Evolutionary conservation across 306 rosid species (phyloP).

Genomic region (Erythrophleum fordii): DNA sequence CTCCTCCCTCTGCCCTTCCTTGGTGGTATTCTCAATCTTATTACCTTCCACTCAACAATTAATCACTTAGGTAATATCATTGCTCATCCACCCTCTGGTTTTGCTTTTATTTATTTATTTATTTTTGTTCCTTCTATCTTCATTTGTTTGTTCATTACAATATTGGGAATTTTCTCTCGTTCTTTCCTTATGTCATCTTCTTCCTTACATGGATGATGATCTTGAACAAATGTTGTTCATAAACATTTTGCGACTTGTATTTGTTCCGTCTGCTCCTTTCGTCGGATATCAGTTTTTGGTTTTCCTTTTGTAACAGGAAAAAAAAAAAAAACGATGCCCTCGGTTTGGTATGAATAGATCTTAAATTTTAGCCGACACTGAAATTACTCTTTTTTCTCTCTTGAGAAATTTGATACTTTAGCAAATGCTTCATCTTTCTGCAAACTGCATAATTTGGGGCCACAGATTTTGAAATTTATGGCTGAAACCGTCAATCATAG

Average conservation of each 20-base stretch:
- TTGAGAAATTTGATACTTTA: slow-evolving; percentile 11
- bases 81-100: slow-evolving; percentile 6
- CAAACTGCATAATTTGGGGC: slow-evolving; percentile 11
- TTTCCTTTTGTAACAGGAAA: slow-evolving; percentile 9
- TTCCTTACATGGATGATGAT: background rate
- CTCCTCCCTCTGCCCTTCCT: slow-evolving; percentile 18
- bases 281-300: background rate
- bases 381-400: background rate
- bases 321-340: background rate
- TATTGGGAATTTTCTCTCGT: background rate
- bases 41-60: slow-evolving; percentile 42
- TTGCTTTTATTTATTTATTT: background rate
- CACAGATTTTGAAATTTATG: background rate
- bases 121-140: background rate
- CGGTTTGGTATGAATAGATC: slow-evolving; percentile 19
- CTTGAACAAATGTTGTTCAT: slow-evolving; percentile 44
- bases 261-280: slow-evolving; percentile 16
- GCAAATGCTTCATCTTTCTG: slow-evolving; percentile 9
- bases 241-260: slow-evolving; percentile 24
- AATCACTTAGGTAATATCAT: no score
- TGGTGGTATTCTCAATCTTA: slow-evolving; percentile 30
- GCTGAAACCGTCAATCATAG: slow-evolving; percentile 13
- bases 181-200: background rate
- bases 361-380: background rate
- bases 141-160: slow-evolving; percentile 11